Evolutionary conservation across 1,284 basidiomycete species (phyloP), one percentile per base, ranked within the genome.

Genomic region (Cutaneotrichosporon sp.): DNA sequence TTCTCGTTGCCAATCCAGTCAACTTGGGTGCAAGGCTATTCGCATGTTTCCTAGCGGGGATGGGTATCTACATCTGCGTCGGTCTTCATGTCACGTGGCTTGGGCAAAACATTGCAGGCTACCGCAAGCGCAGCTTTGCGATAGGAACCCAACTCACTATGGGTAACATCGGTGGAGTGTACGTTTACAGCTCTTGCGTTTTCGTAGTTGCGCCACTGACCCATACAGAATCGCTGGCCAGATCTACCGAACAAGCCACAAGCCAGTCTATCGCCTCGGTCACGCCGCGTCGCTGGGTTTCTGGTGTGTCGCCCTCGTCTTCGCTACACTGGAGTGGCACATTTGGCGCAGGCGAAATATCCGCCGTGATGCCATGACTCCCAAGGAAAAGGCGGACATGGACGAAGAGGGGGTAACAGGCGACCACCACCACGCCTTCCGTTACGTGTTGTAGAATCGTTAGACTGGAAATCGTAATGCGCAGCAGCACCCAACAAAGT

Each of bases 81-180:
- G 64, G 64, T 10, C 57, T 65, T 24, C 61, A 65, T 42, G 56
- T 66, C 38, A 56, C 57, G 3, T 66, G 63, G 58, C 59, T 58
- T n/a, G 55, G 56, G 19, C 52, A 61, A 45, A 63, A 63, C 52
- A 51, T 55, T 16, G 59, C 59, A 1, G 61, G 61, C 7, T 64
- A 58, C 51, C 62, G 59, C 43, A 65, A 66, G 46, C 58, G 64
- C 27, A 56, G 60, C 6, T 60, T 57, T 10, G 43, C 52, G 3
- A 53, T 66, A 24, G 66, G 66, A 19, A 33, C 59, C 35, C 65
- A 65, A 50, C 64, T 66, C 53, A 55, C 62, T 8, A 62, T 66
- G 46, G 66, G 66, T 22, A 68, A 65, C 57, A 54, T 51, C 29
- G 56, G 56, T 26, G 56, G 56, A n/a, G 46, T 58, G 17, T 41